Evolutionary conservation across 2,329 filamentous ascomycete species (phyloP).

Genomic region (Paraconiothyrium sp.): DNA sequence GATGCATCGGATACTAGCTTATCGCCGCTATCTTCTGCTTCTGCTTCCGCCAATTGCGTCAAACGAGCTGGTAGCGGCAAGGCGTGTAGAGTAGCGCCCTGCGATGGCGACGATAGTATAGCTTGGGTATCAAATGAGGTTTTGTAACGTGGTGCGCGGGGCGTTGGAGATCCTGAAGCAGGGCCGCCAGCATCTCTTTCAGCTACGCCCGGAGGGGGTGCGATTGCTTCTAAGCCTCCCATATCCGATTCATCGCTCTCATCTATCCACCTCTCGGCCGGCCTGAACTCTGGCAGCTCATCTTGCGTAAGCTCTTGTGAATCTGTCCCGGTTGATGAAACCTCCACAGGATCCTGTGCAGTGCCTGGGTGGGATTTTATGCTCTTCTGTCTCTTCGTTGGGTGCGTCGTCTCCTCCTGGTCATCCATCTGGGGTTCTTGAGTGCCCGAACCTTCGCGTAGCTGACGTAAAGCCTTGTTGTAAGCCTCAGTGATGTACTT

Average conservation of each 20-base stretch:
- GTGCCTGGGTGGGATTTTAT: constrained; percentile 23
- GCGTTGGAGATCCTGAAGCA: constrained; percentile 40
- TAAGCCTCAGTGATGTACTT: constrained; percentile 32
- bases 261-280: not conserved
- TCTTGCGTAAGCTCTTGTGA: constrained; percentile 20
- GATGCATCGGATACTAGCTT: constrained; percentile 14
- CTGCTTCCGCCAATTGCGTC: constrained; percentile 15
- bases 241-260: constrained; percentile 5
- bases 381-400: constrained; percentile 30
- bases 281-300: not conserved
- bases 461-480: constrained; percentile 32
- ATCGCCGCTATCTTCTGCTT: not conserved
- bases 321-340: constrained; percentile 29
- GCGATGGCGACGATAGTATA: constrained; percentile 43
- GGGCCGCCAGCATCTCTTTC: constrained; percentile 22
- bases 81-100: constrained; percentile 18
- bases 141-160: constrained; percentile 33
- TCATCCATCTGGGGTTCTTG: constrained; percentile 9
- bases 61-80: constrained; percentile 24
- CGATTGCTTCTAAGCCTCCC: constrained; percentile 4
- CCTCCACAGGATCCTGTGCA: constrained; percentile 29
- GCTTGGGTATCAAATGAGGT: constrained; percentile 46
- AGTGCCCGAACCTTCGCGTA: constrained; percentile 19
- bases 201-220: constrained; percentile 16
- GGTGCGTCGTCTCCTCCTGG: constrained; percentile 18